Base-by-base conservation (phyloP, 2,329 filamentous ascomycete species). In the Fusarium ramigenum region DNA sequence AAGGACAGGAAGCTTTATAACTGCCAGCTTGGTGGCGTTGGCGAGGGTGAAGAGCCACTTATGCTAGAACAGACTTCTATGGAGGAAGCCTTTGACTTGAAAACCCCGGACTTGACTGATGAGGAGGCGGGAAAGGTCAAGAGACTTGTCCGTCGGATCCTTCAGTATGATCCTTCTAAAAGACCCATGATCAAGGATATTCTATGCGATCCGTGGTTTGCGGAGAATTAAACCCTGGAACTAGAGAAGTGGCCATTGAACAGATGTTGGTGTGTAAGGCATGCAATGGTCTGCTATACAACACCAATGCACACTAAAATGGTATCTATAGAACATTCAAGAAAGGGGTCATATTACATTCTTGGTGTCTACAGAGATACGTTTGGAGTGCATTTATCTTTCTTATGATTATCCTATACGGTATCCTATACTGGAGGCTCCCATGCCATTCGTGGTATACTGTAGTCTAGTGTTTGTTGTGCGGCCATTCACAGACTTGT, bases 41-140 rank as follows among this genome's bases (percentile, higher is more conserved):
- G 6, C 1, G 65, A 70, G 3, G 64, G 66, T 3, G 19, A 32
- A 28, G 44, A 69, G 11, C 66, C 60, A 6, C 39, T 61, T 8
- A 53, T 66, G 32, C 7, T 47, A 9, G 50, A 69, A 1, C 21
- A 34, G 6, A 2, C 12, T 2, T 56, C 59, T 14, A 64, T 70
- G 64, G 67, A 69, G 54, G 42, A 68, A n/a, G n/a, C 50, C 2
- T 70, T 70, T 4, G 67, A 70, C 21, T 18, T 63, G 14, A 21
- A 47, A 4, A 10, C 4, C 1, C 60, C 53, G 2, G 59, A 70
- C 4, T 2, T 69, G 8, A 34, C 14, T 4, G 18, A 18, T 14
- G 54, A 64, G 2, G 67, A 70, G 10, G 64, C 53, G 8, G 25
- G 16, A 4, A 36, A 52, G n/a, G 28, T 69, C 1, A 70, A 70